Evolutionary conservation across 805 yeast genomes (phyloP).

Genomic region (Pichia phayaonensis): DNA sequence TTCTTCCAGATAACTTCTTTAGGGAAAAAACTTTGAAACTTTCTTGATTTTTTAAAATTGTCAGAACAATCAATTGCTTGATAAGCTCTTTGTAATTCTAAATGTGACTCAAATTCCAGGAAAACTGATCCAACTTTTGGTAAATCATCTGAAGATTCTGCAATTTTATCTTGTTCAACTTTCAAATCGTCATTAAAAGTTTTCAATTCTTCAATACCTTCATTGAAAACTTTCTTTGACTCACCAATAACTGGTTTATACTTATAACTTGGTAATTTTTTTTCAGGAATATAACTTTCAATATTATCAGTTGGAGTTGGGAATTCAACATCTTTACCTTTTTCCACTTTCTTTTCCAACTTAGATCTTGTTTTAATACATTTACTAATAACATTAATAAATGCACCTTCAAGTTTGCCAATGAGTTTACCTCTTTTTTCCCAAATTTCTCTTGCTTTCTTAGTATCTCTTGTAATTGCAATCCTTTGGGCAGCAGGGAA

Average conservation of each 20-base stretch:
- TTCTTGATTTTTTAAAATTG: slow-evolving; percentile 37
- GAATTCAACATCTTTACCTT: slow-evolving; percentile 39
- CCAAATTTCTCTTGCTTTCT: slow-evolving; percentile 45
- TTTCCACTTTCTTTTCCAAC: slow-evolving; percentile 34
- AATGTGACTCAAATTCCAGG: slow-evolving; percentile 73
- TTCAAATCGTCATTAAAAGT: slow-evolving; percentile 62
- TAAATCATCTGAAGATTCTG: slow-evolving; percentile 35
- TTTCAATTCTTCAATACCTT: slow-evolving; percentile 58
- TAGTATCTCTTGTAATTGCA: slow-evolving; percentile 58
- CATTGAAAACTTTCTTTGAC: slow-evolving; percentile 78
- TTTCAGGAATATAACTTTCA: slow-evolving; percentile 53
- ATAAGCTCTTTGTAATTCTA: slow-evolving; percentile 81
- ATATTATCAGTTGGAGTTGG: slow-evolving; percentile 53
- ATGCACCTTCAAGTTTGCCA: slow-evolving; percentile 55
- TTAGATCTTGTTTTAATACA: slow-evolving; percentile 51
- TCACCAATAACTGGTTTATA: slow-evolving; percentile 65
- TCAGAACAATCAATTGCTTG: slow-evolving; percentile 64
- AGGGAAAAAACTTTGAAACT: slow-evolving; percentile 62
- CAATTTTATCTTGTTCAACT: slow-evolving; percentile 40
- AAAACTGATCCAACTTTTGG: slow-evolving; percentile 63
- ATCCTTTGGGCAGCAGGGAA: slow-evolving; percentile 58
- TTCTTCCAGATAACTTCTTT: slow-evolving; percentile 83
- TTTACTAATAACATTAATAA: slow-evolving; percentile 52
- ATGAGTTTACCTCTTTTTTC: slow-evolving; percentile 59
- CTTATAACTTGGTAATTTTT: slow-evolving; percentile 80